Evolutionary conservation across 192 early-diverging fungal genomes (phyloP).

Genomic region (Coemansia sp.): DNA sequence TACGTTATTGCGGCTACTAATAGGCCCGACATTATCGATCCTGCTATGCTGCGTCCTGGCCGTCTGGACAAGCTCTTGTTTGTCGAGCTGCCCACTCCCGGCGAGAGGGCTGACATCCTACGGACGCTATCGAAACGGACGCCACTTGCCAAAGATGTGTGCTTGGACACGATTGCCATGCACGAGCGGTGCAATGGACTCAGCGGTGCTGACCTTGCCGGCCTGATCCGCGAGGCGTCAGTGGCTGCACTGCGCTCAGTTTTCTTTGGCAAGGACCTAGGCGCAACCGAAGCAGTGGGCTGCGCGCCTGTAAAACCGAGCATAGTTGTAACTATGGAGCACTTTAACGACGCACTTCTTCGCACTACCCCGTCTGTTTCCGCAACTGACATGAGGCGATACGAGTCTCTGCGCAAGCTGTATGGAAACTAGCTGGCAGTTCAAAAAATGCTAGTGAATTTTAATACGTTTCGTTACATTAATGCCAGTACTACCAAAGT

Average conservation of each 20-base stretch:
- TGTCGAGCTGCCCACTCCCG: conserved; percentile 82
- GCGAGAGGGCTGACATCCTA: conserved; percentile 83
- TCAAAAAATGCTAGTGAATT: not conserved
- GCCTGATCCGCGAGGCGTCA: conserved; percentile 75
- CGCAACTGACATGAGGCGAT: conserved; percentile 52
- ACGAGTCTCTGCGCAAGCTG: conserved; percentile 44
- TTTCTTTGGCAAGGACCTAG: conserved; percentile 11
- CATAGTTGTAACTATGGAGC: conserved; percentile 29
- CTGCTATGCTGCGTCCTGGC: conserved; percentile 96
- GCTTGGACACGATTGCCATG: conserved; percentile 57
- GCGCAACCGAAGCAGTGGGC: conserved; percentile 11
- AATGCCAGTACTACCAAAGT: not conserved
- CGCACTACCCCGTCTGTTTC: conserved; percentile 83
- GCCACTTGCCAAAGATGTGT: conserved; percentile 65
- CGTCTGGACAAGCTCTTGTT: conserved; percentile 97
- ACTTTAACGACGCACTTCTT: conserved; percentile 82
- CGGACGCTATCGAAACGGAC: conserved; percentile 75
- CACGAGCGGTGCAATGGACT: conserved; percentile 70
- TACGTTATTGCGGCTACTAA: conserved; percentile 99
- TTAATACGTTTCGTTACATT: too few species aligned
- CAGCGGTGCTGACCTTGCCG: conserved; percentile 76
- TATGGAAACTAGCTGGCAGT: conserved; percentile 20
- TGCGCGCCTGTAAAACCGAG: conserved; percentile 1
- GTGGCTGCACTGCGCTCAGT: conserved; percentile 71
- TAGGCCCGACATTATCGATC: conserved; percentile 95